Evolutionary conservation across 139 green algal species (phyloP), one percentile per base, ranked within the genome.

Genomic region (Ostreobium quekettii): DNA sequence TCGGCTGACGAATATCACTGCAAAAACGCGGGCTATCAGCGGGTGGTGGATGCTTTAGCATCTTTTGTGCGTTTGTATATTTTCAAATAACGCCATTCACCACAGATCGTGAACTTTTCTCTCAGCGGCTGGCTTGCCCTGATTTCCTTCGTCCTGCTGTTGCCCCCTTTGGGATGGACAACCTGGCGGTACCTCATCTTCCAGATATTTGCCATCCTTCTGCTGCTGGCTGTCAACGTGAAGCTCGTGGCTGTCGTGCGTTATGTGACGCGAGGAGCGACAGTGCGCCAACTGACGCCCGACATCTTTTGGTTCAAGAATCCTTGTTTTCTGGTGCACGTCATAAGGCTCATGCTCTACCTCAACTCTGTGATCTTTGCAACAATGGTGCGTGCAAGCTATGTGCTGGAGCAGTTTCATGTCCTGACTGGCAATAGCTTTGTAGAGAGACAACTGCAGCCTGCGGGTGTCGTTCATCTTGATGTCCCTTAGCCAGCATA

Each of bases 261-360:
- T 29, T 70, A 80, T 47, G 75, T 83, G 39, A 77, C 68, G 35
- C 32, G 67, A 5, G 69, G 64, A 5, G 58, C 31, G 2, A 30
- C 35, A 1, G 66, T 66, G 24, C 58, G 69, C 58, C 38, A 56
- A 26, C 64, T 84, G 6, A 39, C 57, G 3, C 59, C 60, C 26
- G 56, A 71, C 33, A 47, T 78, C 11, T 84, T 84, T 29, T 84
- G 78, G 78, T 78, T 76, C 19, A 19, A 56, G 1, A 28, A 48
- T 5, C 78, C 78, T 35, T 19, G 29, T 31, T 35, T 78, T 39
- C 60, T 84, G 64, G 64, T 84, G 30, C 56, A 53, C 37, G 58
- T 73, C 22, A 71, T 84, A 31, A 77, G 74, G 46, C 67, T 70
- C 4, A n/a, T 67, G 3, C 56, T 83, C 4, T 84, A 82, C 69